phyloP scores from a whole-genome alignment of 768 basidiomycete species.

The Suillus bovinus region DNA sequence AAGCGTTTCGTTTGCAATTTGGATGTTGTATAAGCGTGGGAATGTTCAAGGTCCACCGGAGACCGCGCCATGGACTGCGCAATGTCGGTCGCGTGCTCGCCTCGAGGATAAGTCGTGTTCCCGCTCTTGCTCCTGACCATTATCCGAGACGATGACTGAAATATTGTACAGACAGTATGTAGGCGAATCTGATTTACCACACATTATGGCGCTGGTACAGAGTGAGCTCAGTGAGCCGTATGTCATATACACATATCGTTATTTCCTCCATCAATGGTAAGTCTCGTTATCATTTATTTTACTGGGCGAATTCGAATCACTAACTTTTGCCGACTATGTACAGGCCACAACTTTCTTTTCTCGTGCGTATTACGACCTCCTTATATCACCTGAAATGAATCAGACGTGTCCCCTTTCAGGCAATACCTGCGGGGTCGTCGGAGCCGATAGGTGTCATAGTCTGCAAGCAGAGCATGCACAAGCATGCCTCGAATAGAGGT shows the following conservation, averaged over 20 bases:
- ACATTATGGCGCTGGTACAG: constrained; percentile 87
- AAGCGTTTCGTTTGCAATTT: not conserved
- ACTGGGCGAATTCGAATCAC: constrained; percentile 8
- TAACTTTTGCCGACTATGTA: not conserved
- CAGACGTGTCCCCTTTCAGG: constrained; percentile 13
- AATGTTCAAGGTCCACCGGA: constrained; percentile 10
- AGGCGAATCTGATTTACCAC: constrained; percentile 76
- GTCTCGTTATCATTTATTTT: constrained; percentile 29
- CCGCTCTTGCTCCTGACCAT: constrained; percentile 10
- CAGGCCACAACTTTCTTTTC: constrained; percentile 89
- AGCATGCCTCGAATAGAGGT: constrained; percentile 73
- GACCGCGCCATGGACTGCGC: constrained; percentile 6
- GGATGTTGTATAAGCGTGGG: constrained; percentile 5
- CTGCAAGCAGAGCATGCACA: constrained; percentile 94
- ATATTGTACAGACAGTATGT: constrained; percentile 72
- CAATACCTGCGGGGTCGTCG: constrained; percentile 31
- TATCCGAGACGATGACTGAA: constrained; percentile 21
- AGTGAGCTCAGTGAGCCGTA: constrained; percentile 95
- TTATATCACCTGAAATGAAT: constrained; percentile 1
- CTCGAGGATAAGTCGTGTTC: constrained; percentile 5
- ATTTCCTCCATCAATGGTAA: constrained; percentile 95
- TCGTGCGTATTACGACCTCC: constrained; percentile 43
- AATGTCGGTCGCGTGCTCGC: constrained; percentile 6
- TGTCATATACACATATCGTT: constrained; percentile 94
- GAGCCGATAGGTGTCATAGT: constrained; percentile 89